Percentiles rank a stretch among this genome's conserved stretches.
phyloP scores from a whole-genome alignment of 257 asterid genomes.

The Pogostemon cablin region DNA sequence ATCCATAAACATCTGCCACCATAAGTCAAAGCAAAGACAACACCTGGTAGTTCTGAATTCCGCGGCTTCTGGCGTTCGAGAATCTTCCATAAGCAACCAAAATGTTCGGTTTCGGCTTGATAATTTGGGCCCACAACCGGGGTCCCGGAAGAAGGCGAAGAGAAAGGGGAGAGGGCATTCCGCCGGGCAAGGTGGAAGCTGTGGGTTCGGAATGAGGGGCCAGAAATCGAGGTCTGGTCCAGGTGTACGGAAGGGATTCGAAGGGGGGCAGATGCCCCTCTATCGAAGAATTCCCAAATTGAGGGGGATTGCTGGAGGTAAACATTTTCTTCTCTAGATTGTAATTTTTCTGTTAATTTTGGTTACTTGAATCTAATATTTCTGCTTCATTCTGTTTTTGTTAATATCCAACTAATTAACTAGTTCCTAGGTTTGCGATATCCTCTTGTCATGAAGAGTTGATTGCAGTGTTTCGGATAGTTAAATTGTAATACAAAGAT shows the following conservation, averaged over 20 bases:
- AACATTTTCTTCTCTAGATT: background rate
- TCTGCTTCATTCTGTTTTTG: background rate
- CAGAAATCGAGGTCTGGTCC: slow-evolving; percentile 99
- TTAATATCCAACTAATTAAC: too few species aligned
- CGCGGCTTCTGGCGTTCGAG: slow-evolving; percentile 39
- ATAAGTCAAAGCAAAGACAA: slow-evolving; percentile 35
- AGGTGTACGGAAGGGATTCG: slow-evolving; percentile 59
- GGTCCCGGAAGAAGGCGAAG: slow-evolving; percentile 75
- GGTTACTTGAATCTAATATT: background rate
- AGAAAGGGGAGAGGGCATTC: slow-evolving; percentile 94
- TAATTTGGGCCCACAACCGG: slow-evolving; percentile 93
- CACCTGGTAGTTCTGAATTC: slow-evolving; percentile 35
- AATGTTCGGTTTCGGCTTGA: slow-evolving; percentile 65
- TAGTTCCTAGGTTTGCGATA: slow-evolving; percentile 6
- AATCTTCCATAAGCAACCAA: slow-evolving; percentile 23
- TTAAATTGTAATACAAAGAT: background rate
- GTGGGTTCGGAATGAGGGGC: slow-evolving; percentile 81
- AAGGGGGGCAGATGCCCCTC: slow-evolving; percentile 88
- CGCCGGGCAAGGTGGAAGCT: slow-evolving; percentile 99
- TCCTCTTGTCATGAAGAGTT: slow-evolving; percentile 1
- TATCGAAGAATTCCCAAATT: slow-evolving; percentile 82
- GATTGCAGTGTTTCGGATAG: slow-evolving; percentile 6
- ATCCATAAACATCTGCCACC: slow-evolving; percentile 41
- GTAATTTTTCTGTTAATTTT: background rate
- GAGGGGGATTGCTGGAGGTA: slow-evolving; percentile 98